Evolutionary conservation across 768 basidiomycete species (phyloP).

Genomic region (Leccinum broughii): DNA sequence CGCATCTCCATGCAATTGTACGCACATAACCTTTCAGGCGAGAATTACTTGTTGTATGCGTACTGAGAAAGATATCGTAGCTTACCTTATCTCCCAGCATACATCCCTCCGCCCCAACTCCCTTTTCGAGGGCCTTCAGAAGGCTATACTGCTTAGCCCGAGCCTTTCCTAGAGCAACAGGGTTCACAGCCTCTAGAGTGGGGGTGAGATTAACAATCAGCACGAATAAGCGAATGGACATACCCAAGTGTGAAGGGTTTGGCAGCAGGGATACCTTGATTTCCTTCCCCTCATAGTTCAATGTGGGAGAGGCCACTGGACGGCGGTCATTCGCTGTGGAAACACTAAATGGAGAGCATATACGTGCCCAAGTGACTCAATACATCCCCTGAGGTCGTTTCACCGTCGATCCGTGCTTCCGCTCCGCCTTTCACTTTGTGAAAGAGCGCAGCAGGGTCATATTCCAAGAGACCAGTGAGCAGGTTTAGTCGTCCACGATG

Average conservation of each 20-base stretch:
- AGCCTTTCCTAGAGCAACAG: conserved; percentile 86
- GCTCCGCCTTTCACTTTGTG: conserved; percentile 83
- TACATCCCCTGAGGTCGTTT: conserved; percentile 76
- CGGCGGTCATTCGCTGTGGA: neutral
- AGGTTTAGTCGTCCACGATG: conserved; percentile 87
- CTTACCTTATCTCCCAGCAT: conserved; percentile 36
- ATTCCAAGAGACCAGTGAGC: conserved; percentile 73
- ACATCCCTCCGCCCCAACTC: conserved; percentile 23
- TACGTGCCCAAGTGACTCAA: conserved; percentile 75
- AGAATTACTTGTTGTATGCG: conserved; percentile 12
- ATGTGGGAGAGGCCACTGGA: conserved; percentile 62
- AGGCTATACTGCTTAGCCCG: conserved; percentile 88
- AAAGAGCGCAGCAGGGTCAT: conserved; percentile 69
- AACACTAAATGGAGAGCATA: conserved; percentile 5
- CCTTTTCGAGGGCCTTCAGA: conserved; percentile 58
- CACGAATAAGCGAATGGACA: conserved; percentile 6
- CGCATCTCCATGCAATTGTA: conserved; percentile 90
- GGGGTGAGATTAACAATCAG: neutral
- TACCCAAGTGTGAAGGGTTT: conserved; percentile 77
- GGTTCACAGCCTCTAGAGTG: conserved; percentile 75
- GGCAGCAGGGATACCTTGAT: conserved; percentile 78
- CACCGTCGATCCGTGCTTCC: conserved; percentile 60
- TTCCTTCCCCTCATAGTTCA: conserved; percentile 49
- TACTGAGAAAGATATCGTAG: neutral
- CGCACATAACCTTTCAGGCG: conserved; percentile 70